Evolutionary conservation across 108 stramenopile species (phyloP), one percentile per base, ranked within the genome.

Genomic region (Cylindrotheca closterium): DNA sequence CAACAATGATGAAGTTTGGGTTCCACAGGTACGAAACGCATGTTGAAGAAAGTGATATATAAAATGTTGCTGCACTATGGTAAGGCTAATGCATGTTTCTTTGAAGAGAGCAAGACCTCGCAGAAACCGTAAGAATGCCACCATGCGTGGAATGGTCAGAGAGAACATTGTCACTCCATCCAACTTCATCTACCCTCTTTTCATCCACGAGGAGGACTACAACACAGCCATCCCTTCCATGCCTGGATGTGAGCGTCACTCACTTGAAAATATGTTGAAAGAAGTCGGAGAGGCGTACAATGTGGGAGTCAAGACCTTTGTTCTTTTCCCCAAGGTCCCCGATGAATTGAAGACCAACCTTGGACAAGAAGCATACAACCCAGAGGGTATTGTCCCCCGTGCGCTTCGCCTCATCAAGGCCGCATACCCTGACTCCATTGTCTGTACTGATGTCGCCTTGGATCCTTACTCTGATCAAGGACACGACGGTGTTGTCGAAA

Each of bases 401-500:
- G 92, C 98, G 23, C 82, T 98, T 61, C 80, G 90, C 30, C 88
- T 96, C 93, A 96, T 97, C 73, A 98, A 98, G 83, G 87, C 73
- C 45, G 81, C 76, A 21, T 88, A 80, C 69, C 98, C 98, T 19
- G 96, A 97, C 47, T 78, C 82, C 1, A 77, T 93, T 59, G 94
- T 97, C 19, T 86, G 84, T 66, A 98, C 98, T 17, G 98, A 98
- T 79, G 93, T 98, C 12, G 98, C 98, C 3, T 71, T 98, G 51
- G 98, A 98, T 72, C 98, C 98, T 7, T 98, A 98, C 74, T 97
- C 96, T 48, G 88, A 96, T 77, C 96, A 96, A 68, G 99, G 99
- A 54, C 99, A 99, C 75, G 98, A 98, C 71, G 99, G 99, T 63
- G 88, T 98, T 32, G 97, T 98, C 29, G 83, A 88, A 55, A 83